Conservation (phyloP, 805 yeast genomes). For the Sungouiella thailandica region DNA sequence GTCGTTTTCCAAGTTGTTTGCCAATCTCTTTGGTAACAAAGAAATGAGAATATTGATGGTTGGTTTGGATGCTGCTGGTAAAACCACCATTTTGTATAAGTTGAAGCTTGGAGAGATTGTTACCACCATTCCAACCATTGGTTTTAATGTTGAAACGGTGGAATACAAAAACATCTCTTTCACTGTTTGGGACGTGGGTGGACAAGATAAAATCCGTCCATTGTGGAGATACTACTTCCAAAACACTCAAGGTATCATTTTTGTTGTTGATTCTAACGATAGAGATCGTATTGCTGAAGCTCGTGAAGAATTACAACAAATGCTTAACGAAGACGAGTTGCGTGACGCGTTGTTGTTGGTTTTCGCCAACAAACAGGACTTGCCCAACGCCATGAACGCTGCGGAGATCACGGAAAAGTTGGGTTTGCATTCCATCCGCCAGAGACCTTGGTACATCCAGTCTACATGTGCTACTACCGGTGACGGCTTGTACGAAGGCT, state of each 20-base stretch:
- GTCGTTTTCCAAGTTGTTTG: conserved; percentile 88
- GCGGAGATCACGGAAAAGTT: conserved; percentile 97
- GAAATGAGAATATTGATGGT: conserved; percentile 98
- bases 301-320: conserved; percentile 96
- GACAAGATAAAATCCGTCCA: conserved; percentile 98
- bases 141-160: conserved; percentile 96
- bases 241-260: conserved; percentile 97
- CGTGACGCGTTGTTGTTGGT: conserved; percentile 94
- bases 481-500: conserved; percentile 60
- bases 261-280: conserved; percentile 96
- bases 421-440: conserved; percentile 95
- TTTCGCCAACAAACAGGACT: conserved; percentile 97
- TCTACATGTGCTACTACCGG: conserved; percentile 99
- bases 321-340: conserved; percentile 97
- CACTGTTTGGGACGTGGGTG: conserved; percentile 99
- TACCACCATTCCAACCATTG: conserved; percentile 94
- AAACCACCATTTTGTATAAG: conserved; percentile 92
- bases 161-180: conserved; percentile 95
- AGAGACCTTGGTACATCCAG: conserved; percentile 99
- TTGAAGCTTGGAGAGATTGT: conserved; percentile 94
- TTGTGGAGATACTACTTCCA: conserved; percentile 99
- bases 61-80: conserved; percentile 98
- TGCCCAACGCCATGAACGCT: conserved; percentile 98
- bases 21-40: conserved; percentile 94
- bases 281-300: conserved; percentile 98